Conservation (phyloP, 2,329 filamentous ascomycete species). For the Neonectria punicea region DNA sequence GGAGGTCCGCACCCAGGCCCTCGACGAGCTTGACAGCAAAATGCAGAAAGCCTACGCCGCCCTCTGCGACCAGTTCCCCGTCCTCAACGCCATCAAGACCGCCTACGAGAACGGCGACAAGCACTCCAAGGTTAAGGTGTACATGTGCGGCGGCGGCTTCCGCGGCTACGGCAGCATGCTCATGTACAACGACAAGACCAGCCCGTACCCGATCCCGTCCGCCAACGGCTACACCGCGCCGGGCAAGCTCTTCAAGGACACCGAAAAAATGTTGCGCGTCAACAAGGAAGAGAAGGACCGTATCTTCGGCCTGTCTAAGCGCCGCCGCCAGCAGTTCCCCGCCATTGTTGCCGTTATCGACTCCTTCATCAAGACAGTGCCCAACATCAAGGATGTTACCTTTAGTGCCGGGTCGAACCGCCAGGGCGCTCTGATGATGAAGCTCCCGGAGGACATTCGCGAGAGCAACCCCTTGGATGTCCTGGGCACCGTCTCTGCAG, state of each 20-base stretch:
- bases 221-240: slow-evolving; percentile 81
- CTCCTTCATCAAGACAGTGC: slow-evolving; percentile 75
- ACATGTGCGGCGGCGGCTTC: slow-evolving; percentile 90
- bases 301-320: slow-evolving; percentile 82
- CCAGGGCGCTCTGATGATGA: slow-evolving; percentile 83
- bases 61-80: slow-evolving; percentile 60
- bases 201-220: slow-evolving; percentile 84
- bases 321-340: slow-evolving; percentile 82
- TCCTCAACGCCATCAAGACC: slow-evolving; percentile 55
- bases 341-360: slow-evolving; percentile 85
- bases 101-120: slow-evolving; percentile 47
- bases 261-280: slow-evolving; percentile 60
- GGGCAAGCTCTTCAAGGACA: slow-evolving; percentile 68
- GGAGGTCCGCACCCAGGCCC: slow-evolving; percentile 47
- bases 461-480: slow-evolving; percentile 71
- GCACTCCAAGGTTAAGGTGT: slow-evolving; percentile 70
- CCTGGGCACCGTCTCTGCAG: slow-evolving; percentile 37
- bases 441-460: slow-evolving; percentile 67
- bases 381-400: slow-evolving; percentile 76
- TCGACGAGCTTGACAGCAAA: slow-evolving; percentile 66
- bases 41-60: slow-evolving; percentile 69
- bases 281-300: slow-evolving; percentile 64
- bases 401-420: slow-evolving; percentile 91
- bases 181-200: slow-evolving; percentile 78
- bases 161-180: slow-evolving; percentile 90